These are phyloP conservation scores for Prototheca cutis DNA, from an alignment of 163 green algal genomes.

Conservation along the genomic window DNA sequence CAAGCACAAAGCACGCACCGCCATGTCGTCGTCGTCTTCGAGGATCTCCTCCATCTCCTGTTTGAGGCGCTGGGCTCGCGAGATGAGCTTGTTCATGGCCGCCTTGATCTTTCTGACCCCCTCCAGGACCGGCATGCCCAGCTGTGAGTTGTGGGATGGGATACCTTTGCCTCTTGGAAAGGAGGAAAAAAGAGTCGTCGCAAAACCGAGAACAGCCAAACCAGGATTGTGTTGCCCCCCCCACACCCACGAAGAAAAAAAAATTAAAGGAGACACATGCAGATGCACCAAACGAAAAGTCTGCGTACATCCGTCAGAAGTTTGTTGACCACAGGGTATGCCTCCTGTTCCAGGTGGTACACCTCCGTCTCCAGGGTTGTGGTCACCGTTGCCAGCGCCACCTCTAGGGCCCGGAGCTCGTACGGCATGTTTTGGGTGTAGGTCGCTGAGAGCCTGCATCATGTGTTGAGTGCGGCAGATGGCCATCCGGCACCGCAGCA, in stretches of 20 bases:
- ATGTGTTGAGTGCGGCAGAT: too few relatives aligned
- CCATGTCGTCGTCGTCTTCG: slow-evolving; percentile 51
- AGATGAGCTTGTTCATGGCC: slow-evolving; percentile 23
- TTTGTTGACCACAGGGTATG: slow-evolving; percentile 25
- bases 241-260: too few relatives aligned
- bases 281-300: neutral
- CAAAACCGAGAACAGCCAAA: too few relatives aligned
- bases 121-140: slow-evolving; percentile 33
- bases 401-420: slow-evolving; percentile 53
- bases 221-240: too few relatives aligned
- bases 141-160: slow-evolving; percentile 3
- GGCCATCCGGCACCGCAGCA: too few relatives aligned
- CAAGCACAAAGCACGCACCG: slow-evolving; percentile 1
- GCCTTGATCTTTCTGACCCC: slow-evolving; percentile 35
- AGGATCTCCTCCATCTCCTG: slow-evolving; percentile 41
- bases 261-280: neutral
- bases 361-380: slow-evolving; percentile 42
- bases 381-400: slow-evolving; percentile 26
- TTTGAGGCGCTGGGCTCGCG: slow-evolving; percentile 24
- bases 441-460: neutral
- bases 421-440: slow-evolving; percentile 28
- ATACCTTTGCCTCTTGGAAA: too few relatives aligned
- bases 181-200: too few relatives aligned
- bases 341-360: slow-evolving; percentile 23
- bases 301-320: slow-evolving; percentile 15